Percentiles rank a stretch among this genome's conserved stretches.
These are phyloP conservation scores for Phytophthora kernoviae DNA, from an alignment of 352 stramenopile species.

Conservation along the genomic window DNA sequence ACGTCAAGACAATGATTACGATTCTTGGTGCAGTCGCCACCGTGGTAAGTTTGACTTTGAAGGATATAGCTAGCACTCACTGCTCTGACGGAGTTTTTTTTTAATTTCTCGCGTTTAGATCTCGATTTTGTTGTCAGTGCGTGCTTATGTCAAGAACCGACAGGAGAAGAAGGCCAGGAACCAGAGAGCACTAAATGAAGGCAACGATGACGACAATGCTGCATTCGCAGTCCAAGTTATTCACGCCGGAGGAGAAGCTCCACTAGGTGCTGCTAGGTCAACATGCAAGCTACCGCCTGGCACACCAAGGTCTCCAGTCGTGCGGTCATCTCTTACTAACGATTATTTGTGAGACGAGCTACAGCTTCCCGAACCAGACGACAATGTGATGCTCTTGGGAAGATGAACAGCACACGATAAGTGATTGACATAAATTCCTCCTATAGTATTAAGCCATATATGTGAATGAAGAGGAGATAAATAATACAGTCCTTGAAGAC, in stretches of 20 bases:
- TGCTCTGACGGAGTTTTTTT: background rate
- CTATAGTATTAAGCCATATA: slow-evolving; percentile 5
- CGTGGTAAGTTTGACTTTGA: slow-evolving; percentile 25
- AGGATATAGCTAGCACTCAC: background rate
- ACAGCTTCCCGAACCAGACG: slow-evolving; percentile 14
- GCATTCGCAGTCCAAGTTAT: slow-evolving; percentile 8
- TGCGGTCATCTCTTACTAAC: slow-evolving; percentile 5
- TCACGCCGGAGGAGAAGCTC: slow-evolving; percentile 2
- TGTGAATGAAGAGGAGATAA: slow-evolving; percentile 2
- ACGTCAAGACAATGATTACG: slow-evolving; percentile 42
- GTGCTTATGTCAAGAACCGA: slow-evolving; percentile 35
- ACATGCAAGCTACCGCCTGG: background rate
- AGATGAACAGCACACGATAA: no score
- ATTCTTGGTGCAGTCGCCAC: slow-evolving; percentile 46
- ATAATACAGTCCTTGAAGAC: slow-evolving; percentile 13
- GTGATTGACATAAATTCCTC: slow-evolving; percentile 5
- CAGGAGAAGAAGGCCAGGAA: slow-evolving; percentile 19
- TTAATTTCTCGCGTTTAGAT: slow-evolving; percentile 14
- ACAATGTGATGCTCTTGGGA: background rate
- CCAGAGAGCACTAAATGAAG: background rate
- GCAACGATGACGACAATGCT: slow-evolving; percentile 12
- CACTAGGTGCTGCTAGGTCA: background rate
- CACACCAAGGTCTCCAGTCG: background rate
- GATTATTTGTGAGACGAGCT: background rate
- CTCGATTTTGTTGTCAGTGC: slow-evolving; percentile 42